A percentile compares a stretch with the other conserved stretches of the same genome.
These are phyloP conservation scores for Cercospora zeae-maydis DNA, from an alignment of 2,329 filamentous ascomycete genomes.

Conservation along the genomic window DNA sequence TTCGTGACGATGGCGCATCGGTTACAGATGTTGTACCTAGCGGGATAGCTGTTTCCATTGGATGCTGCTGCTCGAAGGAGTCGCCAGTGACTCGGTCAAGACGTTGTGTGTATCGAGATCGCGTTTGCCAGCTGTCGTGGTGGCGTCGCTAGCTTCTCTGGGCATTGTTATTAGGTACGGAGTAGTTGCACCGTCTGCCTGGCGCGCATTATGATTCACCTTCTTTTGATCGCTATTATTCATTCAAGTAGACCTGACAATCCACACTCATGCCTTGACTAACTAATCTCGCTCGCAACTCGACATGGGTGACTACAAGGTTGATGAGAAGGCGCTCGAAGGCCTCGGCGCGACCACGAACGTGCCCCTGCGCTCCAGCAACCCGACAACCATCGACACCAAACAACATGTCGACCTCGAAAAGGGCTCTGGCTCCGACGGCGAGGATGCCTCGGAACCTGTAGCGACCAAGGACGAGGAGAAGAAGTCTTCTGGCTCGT, in stretches of 20 bases:
- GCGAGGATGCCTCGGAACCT: constrained; percentile 7
- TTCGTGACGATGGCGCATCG: not conserved
- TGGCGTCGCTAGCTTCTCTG: constrained; percentile 3
- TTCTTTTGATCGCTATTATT: not conserved
- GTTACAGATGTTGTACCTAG: not conserved
- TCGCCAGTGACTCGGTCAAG: not conserved
- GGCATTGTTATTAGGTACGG: not conserved
- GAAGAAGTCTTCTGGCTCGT: constrained; percentile 17
- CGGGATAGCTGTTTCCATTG: not conserved
- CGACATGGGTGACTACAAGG: constrained; percentile 8
- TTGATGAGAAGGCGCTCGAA: constrained; percentile 14
- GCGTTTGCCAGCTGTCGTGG: not conserved
- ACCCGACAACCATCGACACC: constrained; percentile 6
- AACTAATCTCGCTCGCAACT: not conserved
- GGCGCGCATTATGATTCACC: not conserved
- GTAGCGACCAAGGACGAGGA: constrained; percentile 6
- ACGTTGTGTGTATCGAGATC: not conserved
- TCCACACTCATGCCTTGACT: not conserved
- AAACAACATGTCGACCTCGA: constrained; percentile 10
- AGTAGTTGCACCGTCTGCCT: not conserved
- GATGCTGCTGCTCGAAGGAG: not conserved
- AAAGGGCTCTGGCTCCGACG: constrained; percentile 4
- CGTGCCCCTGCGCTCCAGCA: not conserved
- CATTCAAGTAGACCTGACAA: not conserved
- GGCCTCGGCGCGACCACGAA: constrained; percentile 7